Evolutionary conservation across 179 eudicot species (phyloP).

Genomic region (Pouteria campechiana): DNA sequence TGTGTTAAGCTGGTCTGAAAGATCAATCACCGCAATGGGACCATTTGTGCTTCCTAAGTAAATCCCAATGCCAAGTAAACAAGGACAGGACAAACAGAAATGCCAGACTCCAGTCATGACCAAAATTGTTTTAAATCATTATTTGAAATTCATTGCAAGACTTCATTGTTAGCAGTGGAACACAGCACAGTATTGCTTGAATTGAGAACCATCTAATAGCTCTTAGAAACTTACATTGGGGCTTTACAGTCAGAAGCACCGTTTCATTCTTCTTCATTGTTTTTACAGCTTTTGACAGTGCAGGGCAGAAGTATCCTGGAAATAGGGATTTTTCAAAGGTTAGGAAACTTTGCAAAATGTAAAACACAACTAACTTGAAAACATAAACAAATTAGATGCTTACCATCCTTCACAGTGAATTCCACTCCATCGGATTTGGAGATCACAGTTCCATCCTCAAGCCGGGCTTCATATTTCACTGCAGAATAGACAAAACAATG

Average conservation of each 20-base stretch:
- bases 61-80: too few relatives aligned
- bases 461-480: constrained; percentile 43
- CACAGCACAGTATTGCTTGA: not conserved
- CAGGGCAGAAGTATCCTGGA: constrained; percentile 84
- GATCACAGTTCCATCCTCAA: constrained; percentile 45
- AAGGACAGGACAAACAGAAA: too few relatives aligned
- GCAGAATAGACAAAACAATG: constrained; percentile 1
- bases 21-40: too few relatives aligned
- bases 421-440: constrained; percentile 44
- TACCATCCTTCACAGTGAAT: constrained; percentile 49
- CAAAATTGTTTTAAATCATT: too few relatives aligned
- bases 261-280: constrained; percentile 97
- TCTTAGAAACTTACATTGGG: constrained; percentile 50
- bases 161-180: too few relatives aligned
- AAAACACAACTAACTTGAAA: too few relatives aligned
- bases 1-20: too few relatives aligned
- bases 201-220: not conserved
- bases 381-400: too few relatives aligned
- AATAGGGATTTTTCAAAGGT: constrained; percentile 2
- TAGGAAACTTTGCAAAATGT: not conserved
- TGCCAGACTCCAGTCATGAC: too few relatives aligned
- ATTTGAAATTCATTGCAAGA: too few relatives aligned
- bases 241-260: constrained; percentile 64
- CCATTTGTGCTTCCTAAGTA: too few relatives aligned
- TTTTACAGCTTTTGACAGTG: constrained; percentile 73